These are phyloP conservation scores for Isoetes taiwanensis DNA, from an alignment of 75 land plant genomes.

Conservation along the genomic window DNA sequence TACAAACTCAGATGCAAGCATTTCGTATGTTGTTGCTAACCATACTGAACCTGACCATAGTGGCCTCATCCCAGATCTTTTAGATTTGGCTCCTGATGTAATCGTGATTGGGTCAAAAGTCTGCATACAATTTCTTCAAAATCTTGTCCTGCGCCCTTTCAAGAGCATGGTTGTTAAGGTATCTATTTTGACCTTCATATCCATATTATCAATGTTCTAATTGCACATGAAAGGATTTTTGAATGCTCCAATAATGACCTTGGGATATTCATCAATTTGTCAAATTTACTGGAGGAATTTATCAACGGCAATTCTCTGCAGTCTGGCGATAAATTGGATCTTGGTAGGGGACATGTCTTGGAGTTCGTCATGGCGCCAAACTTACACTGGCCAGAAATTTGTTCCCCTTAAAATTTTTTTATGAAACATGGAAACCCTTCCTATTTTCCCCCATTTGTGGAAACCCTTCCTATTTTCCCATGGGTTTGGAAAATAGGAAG, in stretches of 20 bases:
- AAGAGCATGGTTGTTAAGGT: slow-evolving; percentile 40
- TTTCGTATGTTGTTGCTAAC: slow-evolving; percentile 32
- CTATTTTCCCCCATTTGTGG: too few relatives aligned
- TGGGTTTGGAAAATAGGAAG: too few relatives aligned
- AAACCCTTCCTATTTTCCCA: too few relatives aligned
- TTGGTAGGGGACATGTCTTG: slow-evolving; percentile 37
- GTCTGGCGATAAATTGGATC: slow-evolving; percentile 39
- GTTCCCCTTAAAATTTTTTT: too few relatives aligned
- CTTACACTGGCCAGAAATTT: slow-evolving; percentile 51
- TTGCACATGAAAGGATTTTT: too few relatives aligned
- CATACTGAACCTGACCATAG: slow-evolving; percentile 50
- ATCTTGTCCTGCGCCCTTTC: slow-evolving; percentile 35
- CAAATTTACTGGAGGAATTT: too few relatives aligned
- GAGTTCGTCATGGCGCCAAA: slow-evolving; percentile 49
- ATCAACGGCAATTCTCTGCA: too few relatives aligned
- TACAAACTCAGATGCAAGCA: too few relatives aligned
- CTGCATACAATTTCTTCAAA: slow-evolving; percentile 34
- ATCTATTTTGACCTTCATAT: not conserved
- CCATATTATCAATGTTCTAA: too few relatives aligned
- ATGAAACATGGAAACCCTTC: too few relatives aligned
- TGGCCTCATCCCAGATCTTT: slow-evolving; percentile 36
- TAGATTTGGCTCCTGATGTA: slow-evolving; percentile 34
- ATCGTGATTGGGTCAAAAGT: slow-evolving; percentile 41
- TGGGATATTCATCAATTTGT: too few relatives aligned
- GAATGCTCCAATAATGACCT: too few relatives aligned